These are phyloP conservation scores for Chaetomium globosum DNA, from an alignment of 2,329 filamentous ascomycete genomes.

Conservation along the genomic window DNA sequence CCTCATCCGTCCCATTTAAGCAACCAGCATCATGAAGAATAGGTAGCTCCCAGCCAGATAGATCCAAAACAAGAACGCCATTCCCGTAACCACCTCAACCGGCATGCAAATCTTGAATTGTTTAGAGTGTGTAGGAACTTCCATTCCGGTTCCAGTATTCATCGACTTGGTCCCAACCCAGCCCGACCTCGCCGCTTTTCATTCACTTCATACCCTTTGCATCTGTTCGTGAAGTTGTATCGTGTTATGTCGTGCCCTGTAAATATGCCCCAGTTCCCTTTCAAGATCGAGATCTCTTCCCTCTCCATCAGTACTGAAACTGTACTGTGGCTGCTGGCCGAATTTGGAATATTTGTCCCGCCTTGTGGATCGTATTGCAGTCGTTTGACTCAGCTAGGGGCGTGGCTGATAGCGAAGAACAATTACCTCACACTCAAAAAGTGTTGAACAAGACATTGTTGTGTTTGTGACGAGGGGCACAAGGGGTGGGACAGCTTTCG, in stretches of 20 bases:
- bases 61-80: constrained; percentile 11
- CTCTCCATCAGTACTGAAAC: neutral
- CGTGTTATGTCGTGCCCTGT: constrained; percentile 1
- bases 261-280: neutral
- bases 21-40: constrained; percentile 7
- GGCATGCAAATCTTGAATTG: neutral
- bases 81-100: neutral
- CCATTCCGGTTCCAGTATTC: neutral
- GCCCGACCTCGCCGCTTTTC: neutral
- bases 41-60: neutral
- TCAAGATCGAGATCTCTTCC: neutral
- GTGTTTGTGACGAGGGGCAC: neutral
- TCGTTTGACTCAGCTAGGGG: neutral
- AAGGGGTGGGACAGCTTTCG: neutral
- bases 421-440: neutral
- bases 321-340: neutral
- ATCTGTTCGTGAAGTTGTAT: constrained; percentile 9
- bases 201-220: neutral
- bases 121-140: neutral
- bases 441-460: neutral
- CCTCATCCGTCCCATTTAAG: neutral
- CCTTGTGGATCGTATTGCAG: neutral
- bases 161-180: neutral
- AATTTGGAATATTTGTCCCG: neutral
- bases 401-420: neutral